These are phyloP conservation scores for Lathyrus oleraceus DNA, from an alignment of 306 rosid species.

Conservation along the genomic window DNA sequence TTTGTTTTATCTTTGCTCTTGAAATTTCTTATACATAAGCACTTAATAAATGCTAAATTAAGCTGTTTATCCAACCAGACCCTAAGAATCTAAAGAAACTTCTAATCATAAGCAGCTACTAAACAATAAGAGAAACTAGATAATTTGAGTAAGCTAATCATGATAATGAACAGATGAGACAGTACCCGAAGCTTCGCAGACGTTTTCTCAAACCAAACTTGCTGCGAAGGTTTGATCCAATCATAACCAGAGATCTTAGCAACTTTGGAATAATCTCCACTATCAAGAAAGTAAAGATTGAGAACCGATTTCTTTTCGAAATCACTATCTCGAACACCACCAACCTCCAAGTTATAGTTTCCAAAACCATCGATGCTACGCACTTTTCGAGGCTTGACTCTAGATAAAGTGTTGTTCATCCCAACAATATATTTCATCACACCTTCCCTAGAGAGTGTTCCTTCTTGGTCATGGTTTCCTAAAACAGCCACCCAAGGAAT, in stretches of 20 bases:
- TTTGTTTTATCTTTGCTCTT: not conserved
- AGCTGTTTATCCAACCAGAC: not conserved
- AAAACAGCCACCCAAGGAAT: conserved; percentile 89
- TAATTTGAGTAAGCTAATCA: not conserved
- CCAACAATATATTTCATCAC: conserved; percentile 84
- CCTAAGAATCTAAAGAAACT: conserved; percentile 9
- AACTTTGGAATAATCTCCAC: conserved; percentile 87
- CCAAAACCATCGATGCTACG: conserved; percentile 82
- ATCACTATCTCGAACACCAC: conserved; percentile 65
- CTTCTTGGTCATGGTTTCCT: conserved; percentile 98
- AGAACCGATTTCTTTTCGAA: conserved; percentile 85
- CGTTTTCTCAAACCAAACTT: conserved; percentile 75
- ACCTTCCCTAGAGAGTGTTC: conserved; percentile 78
- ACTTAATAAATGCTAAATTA: not conserved
- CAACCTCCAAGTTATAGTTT: conserved; percentile 80
- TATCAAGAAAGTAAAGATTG: conserved; percentile 88
- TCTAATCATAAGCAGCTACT: conserved; percentile 8
- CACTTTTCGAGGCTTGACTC: conserved; percentile 59
- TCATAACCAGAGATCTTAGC: conserved; percentile 67
- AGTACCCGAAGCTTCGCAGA: conserved; percentile 71
- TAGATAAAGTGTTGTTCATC: conserved; percentile 69
- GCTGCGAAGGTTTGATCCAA: conserved; percentile 96
- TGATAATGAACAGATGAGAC: conserved; percentile 26
- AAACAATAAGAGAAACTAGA: conserved; percentile 21
- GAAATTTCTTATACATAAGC: not conserved